Evolutionary conservation across 208 protist species (phyloP).

Genomic region (Phytomonas sp.): DNA sequence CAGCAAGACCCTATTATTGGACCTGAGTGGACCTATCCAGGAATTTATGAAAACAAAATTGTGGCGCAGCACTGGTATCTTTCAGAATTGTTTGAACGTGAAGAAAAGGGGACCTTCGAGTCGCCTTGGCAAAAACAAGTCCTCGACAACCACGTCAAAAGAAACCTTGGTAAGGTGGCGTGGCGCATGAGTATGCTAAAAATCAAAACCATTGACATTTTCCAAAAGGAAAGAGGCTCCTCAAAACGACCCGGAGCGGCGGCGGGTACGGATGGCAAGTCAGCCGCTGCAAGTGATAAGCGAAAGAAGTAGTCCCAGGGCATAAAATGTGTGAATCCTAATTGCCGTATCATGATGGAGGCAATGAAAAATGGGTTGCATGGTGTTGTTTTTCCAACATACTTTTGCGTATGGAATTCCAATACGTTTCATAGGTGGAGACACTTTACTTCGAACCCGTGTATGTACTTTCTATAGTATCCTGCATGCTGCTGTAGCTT

Average conservation of each 20-base stretch:
- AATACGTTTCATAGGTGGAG: too few relatives aligned
- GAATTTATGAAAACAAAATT: conserved; percentile 90
- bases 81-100: conserved; percentile 78
- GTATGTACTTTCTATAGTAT: too few relatives aligned
- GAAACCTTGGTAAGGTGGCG: conserved; percentile 47
- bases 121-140: conserved; percentile 76
- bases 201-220: conserved; percentile 72
- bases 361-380: neutral
- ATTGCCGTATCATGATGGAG: neutral
- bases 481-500: too few relatives aligned
- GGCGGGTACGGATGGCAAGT: conserved; percentile 18
- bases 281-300: conserved; percentile 9
- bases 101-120: conserved; percentile 55
- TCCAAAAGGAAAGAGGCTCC: conserved; percentile 80
- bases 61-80: conserved; percentile 72
- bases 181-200: conserved; percentile 77
- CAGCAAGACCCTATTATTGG: conserved; percentile 83
- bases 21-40: conserved; percentile 87
- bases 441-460: too few relatives aligned
- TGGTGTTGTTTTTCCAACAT: too few relatives aligned
- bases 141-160: conserved; percentile 82
- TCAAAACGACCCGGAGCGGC: conserved; percentile 50
- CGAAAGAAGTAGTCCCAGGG: conserved; percentile 26
- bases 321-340: neutral
- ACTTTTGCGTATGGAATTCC: too few relatives aligned